A percentile compares a stretch with the other conserved stretches of the same genome.
phyloP scores from a whole-genome alignment of 179 eudicot species.

The Beta corolliflora region DNA sequence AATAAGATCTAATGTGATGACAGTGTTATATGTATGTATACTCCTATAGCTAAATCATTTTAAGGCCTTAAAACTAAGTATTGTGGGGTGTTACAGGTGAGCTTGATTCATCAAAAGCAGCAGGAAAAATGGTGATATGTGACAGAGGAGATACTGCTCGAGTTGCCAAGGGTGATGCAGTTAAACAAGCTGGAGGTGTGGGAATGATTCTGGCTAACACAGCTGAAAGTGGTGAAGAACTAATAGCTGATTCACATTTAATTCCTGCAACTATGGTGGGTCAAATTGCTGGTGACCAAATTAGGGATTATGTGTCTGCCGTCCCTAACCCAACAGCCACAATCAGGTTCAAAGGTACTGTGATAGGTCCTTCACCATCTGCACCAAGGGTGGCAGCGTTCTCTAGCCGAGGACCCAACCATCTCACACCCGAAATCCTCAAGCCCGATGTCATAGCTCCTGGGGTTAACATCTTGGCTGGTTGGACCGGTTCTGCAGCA shows the following conservation, averaged over 20 bases:
- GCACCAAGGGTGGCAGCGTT: slow-evolving; percentile 83
- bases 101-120: slow-evolving; percentile 57
- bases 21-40: neutral
- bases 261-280: slow-evolving; percentile 93
- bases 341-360: slow-evolving; percentile 68
- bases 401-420: slow-evolving; percentile 93
- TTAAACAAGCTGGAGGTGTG: slow-evolving; percentile 70
- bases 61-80: neutral
- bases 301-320: slow-evolving; percentile 50
- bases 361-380: slow-evolving; percentile 61
- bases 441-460: slow-evolving; percentile 96
- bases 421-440: slow-evolving; percentile 68
- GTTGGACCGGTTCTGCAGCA: slow-evolving; percentile 75
- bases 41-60: neutral
- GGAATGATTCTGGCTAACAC: slow-evolving; percentile 84
- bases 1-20: neutral
- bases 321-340: slow-evolving; percentile 70
- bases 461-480: slow-evolving; percentile 90
- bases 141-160: slow-evolving; percentile 87
- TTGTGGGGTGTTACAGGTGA: slow-evolving; percentile 35
- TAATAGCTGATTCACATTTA: slow-evolving; percentile 80
- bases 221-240: slow-evolving; percentile 87
- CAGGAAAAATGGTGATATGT: slow-evolving; percentile 82
- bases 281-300: slow-evolving; percentile 58
- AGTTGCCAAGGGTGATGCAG: slow-evolving; percentile 84